Base-by-base conservation (phyloP, 139 green algal genomes). In the Chlorella vulgaris region DNA sequence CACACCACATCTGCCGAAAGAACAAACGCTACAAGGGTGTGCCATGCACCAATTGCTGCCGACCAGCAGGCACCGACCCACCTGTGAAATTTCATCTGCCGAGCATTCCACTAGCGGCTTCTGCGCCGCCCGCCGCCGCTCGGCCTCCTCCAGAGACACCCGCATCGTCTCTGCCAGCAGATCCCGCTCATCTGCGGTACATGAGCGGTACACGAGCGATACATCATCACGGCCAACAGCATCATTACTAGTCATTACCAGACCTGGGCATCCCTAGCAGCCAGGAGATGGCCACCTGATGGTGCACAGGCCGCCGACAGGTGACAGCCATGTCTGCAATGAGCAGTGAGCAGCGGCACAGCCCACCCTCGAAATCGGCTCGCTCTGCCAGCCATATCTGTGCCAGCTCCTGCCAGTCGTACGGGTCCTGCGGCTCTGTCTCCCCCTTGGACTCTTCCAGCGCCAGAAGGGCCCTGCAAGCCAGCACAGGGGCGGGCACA, bases 111-210 rank as follows among this genome's bases (percentile, higher is more conserved):
- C 50, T 35, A 80, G 38, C 18, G 74, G 74, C 26, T 33, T n/a
- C 74, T 70, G 18, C 55, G 15, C 3, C 24, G 38, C 50, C 53
- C 55, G 69, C 21, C 74, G 74, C 36, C 40, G n/a, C 74, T 80
- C 33, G 28, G 61, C 74, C 55, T 80, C 74, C 35, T 47, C 31
- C 74, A 80, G 38, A 7, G 74, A 80, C 38, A 58, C 74, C 2
- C 65, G 50, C 74, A 80, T 80, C 22, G 55, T 60, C 38, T 53
- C 33, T 24, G 74, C 74, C 53, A 80, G 36, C 55, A 60, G 15
- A 26, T 80, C 74, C 2, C 74, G 74, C 38, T 70, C 58, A 29
- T 55, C 74, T 80, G 73, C 69, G 58, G 47, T 28, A 5, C 63
- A 70, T 4, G n/a, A 6, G 60, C 28, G 24, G 60, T 19, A 68